Evolutionary conservation across 108 stramenopile genomes (phyloP), one percentile per base, ranked within the genome.

Genomic region (Fistulifera pelliculosa): DNA sequence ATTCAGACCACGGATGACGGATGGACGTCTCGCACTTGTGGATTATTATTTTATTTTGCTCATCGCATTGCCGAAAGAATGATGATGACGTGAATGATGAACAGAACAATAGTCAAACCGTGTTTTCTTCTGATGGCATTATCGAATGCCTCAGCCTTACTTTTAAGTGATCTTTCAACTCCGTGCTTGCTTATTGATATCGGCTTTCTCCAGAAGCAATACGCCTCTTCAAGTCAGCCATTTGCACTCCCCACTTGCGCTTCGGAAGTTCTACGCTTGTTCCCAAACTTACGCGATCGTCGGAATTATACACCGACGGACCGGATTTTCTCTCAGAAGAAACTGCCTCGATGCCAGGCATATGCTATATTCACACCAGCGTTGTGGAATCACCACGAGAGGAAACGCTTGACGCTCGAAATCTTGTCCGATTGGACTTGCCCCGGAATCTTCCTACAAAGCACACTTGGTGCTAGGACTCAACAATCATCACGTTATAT

Each of bases 401-500:
- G 11, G 19, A 45, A 45, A 19, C 11, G 11, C 3, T 3, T 8
- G 31, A 35, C 31, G 8, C 31, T 35, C 31, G 31, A 8, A 35
- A 35, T 35, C 11, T 45, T 5, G 44, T 11, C 4, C 4, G 6
- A 21, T 11, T 45, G 44, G 44, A 45, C 11, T 11, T 45, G 11
- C 44, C 44, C 7, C 19, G 19, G 11, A 45, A 5, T 19, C 44
- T 17, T 35, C 31, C 3, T 35, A 8, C 31, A 17, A 45, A 11
- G 64, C 60, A 10, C 53, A 61, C 45, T 42, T 87, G 16, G 79
- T 77, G 10, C 64, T 87, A 18, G 86, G 86, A 14, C 52, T 83
- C 44, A 74, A 74, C 61, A 87, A 87, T 67, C 86, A 87, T 71
- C 81, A 83, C 53, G 86, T 83, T 0, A 81, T 81, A 8, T 70